Conservation (phyloP, 441 rosid species). For the Mallotus japonicus region DNA sequence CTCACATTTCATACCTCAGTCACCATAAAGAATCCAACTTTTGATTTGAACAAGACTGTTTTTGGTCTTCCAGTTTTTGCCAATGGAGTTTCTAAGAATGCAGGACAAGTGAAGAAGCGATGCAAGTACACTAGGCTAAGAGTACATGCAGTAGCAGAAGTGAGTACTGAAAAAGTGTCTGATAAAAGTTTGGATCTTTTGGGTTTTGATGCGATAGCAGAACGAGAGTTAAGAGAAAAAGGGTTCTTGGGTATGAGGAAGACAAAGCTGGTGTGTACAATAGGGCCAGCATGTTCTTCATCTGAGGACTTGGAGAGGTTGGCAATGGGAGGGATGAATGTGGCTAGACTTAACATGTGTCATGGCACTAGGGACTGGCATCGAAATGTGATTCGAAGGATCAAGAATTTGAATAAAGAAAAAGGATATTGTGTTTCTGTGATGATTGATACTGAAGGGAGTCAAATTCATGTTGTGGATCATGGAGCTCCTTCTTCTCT, state of each 20-base stretch:
- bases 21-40: conserved; percentile 13
- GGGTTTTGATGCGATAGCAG: conserved; percentile 50
- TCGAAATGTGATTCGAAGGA: conserved; percentile 51
- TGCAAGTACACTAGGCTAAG: conserved; percentile 5
- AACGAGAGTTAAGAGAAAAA: conserved; percentile 56
- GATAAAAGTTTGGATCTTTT: conserved; percentile 19
- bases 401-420: conserved; percentile 51
- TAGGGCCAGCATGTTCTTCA: conserved; percentile 63
- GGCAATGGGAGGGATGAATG: conserved; percentile 72
- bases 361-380: conserved; percentile 70
- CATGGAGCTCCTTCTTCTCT: conserved; percentile 61
- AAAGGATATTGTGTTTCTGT: conserved; percentile 54
- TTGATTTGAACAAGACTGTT: conserved; percentile 21
- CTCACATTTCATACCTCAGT: neutral
- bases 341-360: conserved; percentile 75
- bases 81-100: conserved; percentile 22
- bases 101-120: conserved; percentile 19
- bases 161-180: conserved; percentile 22
- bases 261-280: conserved; percentile 72
- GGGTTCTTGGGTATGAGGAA: conserved; percentile 74
- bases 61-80: conserved; percentile 20
- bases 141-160: conserved; percentile 34
- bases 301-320: conserved; percentile 54
- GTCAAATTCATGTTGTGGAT: conserved; percentile 68
- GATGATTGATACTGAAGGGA: conserved; percentile 76